Conservation (phyloP, 1,284 basidiomycete species). For the Sanguinoderma infundibulare region DNA sequence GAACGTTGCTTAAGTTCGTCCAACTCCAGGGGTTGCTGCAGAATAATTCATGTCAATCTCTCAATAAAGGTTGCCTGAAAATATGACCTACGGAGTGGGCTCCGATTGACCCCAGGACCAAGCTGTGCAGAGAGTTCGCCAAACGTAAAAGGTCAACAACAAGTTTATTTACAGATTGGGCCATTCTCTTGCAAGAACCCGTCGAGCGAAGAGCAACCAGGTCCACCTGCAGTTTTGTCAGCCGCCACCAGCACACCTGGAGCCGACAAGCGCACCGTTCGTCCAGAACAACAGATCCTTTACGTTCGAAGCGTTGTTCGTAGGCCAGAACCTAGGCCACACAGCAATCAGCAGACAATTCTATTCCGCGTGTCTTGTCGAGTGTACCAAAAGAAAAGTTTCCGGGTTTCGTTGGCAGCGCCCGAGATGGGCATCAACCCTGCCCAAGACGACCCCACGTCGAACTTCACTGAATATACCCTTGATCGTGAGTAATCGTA, state of each 20-base stretch:
- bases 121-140: conserved; percentile 34
- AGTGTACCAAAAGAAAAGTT: conserved; percentile 50
- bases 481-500: too few relatives aligned
- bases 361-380: conserved; percentile 13
- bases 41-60: not conserved
- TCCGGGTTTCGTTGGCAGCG: conserved; percentile 40
- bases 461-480: not conserved
- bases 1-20: conserved; percentile 48
- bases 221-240: not conserved
- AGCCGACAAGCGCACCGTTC: conserved; percentile 25
- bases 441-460: conserved; percentile 45
- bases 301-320: conserved; percentile 46
- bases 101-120: conserved; percentile 61
- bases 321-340: conserved; percentile 48
- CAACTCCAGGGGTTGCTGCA: conserved; percentile 41
- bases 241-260: too few relatives aligned
- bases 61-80: not conserved
- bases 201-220: conserved; percentile 42
- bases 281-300: conserved; percentile 58
- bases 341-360: not conserved
- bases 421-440: conserved; percentile 44
- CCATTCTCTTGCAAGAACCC: conserved; percentile 57
- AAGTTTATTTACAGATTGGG: conserved; percentile 35
- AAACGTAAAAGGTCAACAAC: not conserved
- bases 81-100: conserved; percentile 44